Evolutionary conservation across 306 rosid genomes (phyloP).

Genomic region (Lupinus albus): DNA sequence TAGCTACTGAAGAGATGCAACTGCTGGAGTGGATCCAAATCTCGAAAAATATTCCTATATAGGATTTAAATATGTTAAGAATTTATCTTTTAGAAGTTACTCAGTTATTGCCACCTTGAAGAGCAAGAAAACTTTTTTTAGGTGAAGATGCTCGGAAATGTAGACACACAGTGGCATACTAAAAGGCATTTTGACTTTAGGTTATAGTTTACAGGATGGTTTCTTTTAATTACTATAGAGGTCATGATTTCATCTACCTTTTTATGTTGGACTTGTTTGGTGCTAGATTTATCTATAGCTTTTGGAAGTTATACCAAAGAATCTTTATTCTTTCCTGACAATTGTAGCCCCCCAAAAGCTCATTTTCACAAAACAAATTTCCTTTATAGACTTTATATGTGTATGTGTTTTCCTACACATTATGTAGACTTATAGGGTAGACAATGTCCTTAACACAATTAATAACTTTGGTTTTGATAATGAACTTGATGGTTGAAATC

Average conservation of each 20-base stretch:
- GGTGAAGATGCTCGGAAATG: slow-evolving; percentile 43
- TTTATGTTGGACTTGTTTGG: slow-evolving; percentile 40
- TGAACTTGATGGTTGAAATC: slow-evolving; percentile 39
- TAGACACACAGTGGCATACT: slow-evolving; percentile 38
- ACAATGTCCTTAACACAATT: slow-evolving; percentile 36
- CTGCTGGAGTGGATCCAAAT: too few species aligned
- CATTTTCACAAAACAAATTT: slow-evolving; percentile 42
- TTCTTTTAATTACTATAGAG: slow-evolving; percentile 33
- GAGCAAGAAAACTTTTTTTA: slow-evolving; percentile 34
- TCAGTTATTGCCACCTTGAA: slow-evolving; percentile 28
- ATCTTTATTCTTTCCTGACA: slow-evolving; percentile 53
- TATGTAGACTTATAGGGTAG: slow-evolving; percentile 53
- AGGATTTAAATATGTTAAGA: not conserved
- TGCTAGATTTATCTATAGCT: slow-evolving; percentile 47
- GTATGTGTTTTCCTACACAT: slow-evolving; percentile 33
- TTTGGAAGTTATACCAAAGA: slow-evolving; percentile 46
- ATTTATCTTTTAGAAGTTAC: slow-evolving; percentile 11
- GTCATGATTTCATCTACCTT: slow-evolving; percentile 50
- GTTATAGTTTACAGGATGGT: slow-evolving; percentile 26
- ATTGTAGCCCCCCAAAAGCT: slow-evolving; percentile 36
- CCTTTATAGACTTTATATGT: slow-evolving; percentile 26
- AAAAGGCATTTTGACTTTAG: slow-evolving; percentile 47
- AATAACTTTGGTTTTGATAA: slow-evolving; percentile 33
- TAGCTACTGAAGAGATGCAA: too few species aligned
- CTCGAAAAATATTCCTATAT: not conserved